Percentiles rank a stretch among this genome's conserved stretches.
phyloP scores from a whole-genome alignment of 2,329 filamentous ascomycete genomes.

The Metarhizium guizhouense region DNA sequence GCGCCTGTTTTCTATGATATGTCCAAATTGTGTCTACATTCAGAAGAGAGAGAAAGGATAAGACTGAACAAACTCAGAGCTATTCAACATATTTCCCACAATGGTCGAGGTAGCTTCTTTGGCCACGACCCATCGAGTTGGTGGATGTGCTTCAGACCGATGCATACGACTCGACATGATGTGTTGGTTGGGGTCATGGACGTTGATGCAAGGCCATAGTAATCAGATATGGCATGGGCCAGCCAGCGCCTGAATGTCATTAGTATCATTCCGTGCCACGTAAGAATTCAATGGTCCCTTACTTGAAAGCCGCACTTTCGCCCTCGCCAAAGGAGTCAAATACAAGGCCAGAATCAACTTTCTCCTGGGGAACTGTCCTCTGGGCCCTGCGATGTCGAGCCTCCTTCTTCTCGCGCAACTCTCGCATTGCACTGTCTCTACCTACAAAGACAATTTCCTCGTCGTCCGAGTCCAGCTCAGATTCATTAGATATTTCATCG shows the following conservation, averaged over 20 bases:
- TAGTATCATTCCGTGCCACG: background rate
- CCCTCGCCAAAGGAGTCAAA: slow-evolving; percentile 74
- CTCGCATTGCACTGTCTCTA: slow-evolving; percentile 49
- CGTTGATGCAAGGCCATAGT: slow-evolving; percentile 82
- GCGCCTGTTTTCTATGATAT: background rate
- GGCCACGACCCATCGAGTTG: slow-evolving; percentile 14
- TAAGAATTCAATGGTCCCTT: slow-evolving; percentile 20
- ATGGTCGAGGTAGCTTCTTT: slow-evolving; percentile 45
- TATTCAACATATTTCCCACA: slow-evolving; percentile 52
- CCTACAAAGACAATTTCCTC: slow-evolving; percentile 92
- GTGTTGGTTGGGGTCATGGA: slow-evolving; percentile 66
- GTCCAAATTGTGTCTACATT: background rate
- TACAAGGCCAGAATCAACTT: slow-evolving; percentile 55
- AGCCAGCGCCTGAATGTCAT: slow-evolving; percentile 65
- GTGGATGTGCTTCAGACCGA: slow-evolving; percentile 54
- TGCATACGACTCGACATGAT: slow-evolving; percentile 70
- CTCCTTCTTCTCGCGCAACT: slow-evolving; percentile 27
- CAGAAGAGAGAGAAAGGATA: background rate
- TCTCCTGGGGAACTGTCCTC: slow-evolving; percentile 48
- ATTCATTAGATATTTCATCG: background rate
- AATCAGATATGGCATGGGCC: slow-evolving; percentile 82
- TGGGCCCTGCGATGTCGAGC: slow-evolving; percentile 38
- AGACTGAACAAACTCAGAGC: background rate
- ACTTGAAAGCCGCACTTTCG: slow-evolving; percentile 74
- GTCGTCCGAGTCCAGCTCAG: slow-evolving; percentile 44